These are phyloP conservation scores for Phialophora macrospora DNA, from an alignment of 2,329 filamentous ascomycete species.

Conservation along the genomic window DNA sequence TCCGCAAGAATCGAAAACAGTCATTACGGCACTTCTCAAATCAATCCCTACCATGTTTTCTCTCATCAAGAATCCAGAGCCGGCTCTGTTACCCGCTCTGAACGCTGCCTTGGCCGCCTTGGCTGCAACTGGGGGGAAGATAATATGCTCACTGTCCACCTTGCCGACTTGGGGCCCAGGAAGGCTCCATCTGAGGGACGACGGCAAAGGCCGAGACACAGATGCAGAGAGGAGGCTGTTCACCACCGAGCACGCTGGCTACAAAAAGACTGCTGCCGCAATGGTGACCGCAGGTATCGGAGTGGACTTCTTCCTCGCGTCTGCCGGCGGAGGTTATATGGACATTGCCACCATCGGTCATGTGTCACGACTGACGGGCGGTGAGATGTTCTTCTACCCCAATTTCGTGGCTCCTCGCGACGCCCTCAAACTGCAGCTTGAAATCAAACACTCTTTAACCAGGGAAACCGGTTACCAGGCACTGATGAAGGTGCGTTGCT, in stretches of 20 bases:
- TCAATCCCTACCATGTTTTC: conserved; percentile 86
- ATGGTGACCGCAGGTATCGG: conserved; percentile 87
- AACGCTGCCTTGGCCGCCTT: conserved; percentile 84
- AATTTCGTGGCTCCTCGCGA: conserved; percentile 92
- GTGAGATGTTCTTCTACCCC: conserved; percentile 94
- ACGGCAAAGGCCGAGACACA: conserved; percentile 80
- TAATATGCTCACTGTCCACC: conserved; percentile 84
- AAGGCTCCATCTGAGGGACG: conserved; percentile 81
- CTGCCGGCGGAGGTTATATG: conserved; percentile 86
- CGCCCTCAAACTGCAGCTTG: conserved; percentile 77
- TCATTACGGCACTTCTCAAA: conserved; percentile 85
- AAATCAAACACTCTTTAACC: conserved; percentile 83
- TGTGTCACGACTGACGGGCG: conserved; percentile 84
- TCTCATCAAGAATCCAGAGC: conserved; percentile 85
- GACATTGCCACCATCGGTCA: conserved; percentile 93
- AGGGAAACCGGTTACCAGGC: conserved; percentile 94
- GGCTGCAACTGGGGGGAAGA: conserved; percentile 85
- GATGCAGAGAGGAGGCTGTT: conserved; percentile 93
- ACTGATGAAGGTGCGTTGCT: conserved; percentile 97
- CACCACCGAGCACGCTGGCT: conserved; percentile 84
- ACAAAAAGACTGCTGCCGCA: conserved; percentile 83
- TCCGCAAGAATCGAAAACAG: conserved; percentile 81
- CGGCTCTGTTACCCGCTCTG: conserved; percentile 80
- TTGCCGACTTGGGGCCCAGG: conserved; percentile 92
- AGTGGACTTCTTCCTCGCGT: conserved; percentile 91